Percentiles rank a stretch among this genome's conserved stretches.
These are phyloP conservation scores for Lachnellula willkommii DNA, from an alignment of 2,329 filamentous ascomycete species.

Conservation along the genomic window DNA sequence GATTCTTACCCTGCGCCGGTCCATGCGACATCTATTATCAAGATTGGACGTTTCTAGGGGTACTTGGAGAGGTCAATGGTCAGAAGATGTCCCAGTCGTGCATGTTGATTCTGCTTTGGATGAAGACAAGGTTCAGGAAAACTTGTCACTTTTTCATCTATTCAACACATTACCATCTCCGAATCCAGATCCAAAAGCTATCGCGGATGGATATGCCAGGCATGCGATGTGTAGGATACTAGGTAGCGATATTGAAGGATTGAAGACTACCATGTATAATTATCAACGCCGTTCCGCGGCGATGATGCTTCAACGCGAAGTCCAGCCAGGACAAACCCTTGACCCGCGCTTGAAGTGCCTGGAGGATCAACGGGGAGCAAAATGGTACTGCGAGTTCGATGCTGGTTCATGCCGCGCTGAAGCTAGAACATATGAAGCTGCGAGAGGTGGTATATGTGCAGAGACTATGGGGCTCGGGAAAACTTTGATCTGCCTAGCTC, in stretches of 20 bases:
- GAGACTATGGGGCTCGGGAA: conserved; percentile 83
- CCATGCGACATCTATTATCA: conserved; percentile 45
- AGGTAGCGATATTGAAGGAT: conserved; percentile 46
- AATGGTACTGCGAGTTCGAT: conserved; percentile 67
- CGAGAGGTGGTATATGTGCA: conserved; percentile 70
- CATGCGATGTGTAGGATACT: conserved; percentile 53
- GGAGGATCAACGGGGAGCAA: conserved; percentile 52
- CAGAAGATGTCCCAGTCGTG: conserved; percentile 26
- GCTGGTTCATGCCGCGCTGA: conserved; percentile 57
- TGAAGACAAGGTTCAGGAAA: conserved; percentile 27
- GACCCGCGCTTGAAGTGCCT: conserved; percentile 67
- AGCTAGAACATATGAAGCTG: conserved; percentile 68
- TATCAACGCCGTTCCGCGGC: conserved; percentile 80
- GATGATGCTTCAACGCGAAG: conserved; percentile 78
- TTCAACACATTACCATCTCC: conserved; percentile 73
- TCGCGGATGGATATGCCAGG: conserved; percentile 47
- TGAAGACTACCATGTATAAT: conserved; percentile 62
- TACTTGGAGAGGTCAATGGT: conserved; percentile 48
- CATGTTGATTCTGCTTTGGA: conserved; percentile 35
- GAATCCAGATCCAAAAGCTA: conserved; percentile 44
- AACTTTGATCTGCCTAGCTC: conserved; percentile 75
- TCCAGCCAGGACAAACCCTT: conserved; percentile 55
- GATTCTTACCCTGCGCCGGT: conserved; percentile 39
- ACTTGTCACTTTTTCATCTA: conserved; percentile 57
- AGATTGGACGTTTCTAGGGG: conserved; percentile 50